Percentiles rank a stretch among this genome's conserved stretches.
phyloP scores from a whole-genome alignment of 2,329 filamentous ascomycete species.

The Aureobasidium vineae region DNA sequence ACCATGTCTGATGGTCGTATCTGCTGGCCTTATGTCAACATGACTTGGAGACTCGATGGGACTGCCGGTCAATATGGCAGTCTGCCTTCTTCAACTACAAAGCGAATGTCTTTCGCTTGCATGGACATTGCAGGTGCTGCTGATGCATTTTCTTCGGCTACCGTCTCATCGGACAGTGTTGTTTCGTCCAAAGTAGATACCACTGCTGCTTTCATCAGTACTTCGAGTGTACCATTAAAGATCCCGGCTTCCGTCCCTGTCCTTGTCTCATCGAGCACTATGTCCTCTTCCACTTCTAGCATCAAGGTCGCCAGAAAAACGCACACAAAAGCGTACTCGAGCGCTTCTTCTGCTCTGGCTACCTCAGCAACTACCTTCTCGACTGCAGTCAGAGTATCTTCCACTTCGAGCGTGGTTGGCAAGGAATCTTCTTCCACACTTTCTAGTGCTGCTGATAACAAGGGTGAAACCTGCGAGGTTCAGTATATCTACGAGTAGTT shows the following conservation, averaged over 20 bases:
- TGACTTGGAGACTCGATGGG: slow-evolving; percentile 52
- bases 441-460: neutral
- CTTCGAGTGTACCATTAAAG: neutral
- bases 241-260: neutral
- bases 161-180: neutral
- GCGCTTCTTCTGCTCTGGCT: neutral
- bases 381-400: neutral
- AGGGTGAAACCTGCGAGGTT: neutral
- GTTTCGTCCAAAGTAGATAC: neutral
- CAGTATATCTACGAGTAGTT: slow-evolving; percentile 3
- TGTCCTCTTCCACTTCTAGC: neutral
- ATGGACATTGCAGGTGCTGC: slow-evolving; percentile 33
- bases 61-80: slow-evolving; percentile 35
- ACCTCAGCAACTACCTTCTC: neutral
- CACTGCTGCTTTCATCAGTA: neutral
- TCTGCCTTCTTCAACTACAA: slow-evolving; percentile 31
- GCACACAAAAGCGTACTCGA: neutral
- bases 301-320: neutral
- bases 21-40: slow-evolving; percentile 62
- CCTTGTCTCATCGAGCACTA: neutral
- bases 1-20: slow-evolving; percentile 58
- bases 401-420: neutral
- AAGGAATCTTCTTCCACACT: neutral
- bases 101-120: slow-evolving; percentile 57
- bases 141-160: neutral